These are phyloP conservation scores for Xylaria sp. DNA, from an alignment of 2,329 filamentous ascomycete species.

Conservation along the genomic window DNA sequence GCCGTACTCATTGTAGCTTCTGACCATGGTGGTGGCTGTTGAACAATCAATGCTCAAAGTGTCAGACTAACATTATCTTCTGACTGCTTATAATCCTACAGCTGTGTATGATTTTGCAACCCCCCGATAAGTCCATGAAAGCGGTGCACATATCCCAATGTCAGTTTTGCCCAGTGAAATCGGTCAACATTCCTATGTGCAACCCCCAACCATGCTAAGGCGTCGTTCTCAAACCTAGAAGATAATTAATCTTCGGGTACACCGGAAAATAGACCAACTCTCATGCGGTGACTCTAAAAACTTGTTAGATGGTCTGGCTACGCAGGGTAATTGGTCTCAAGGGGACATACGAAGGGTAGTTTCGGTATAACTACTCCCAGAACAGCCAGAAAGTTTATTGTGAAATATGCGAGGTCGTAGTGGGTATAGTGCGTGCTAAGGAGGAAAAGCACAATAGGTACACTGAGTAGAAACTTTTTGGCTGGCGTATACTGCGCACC, in stretches of 20 bases:
- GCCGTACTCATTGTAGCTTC: background rate
- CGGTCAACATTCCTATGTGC: conserved; percentile 35
- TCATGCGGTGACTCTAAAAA: conserved; percentile 77
- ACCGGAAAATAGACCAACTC: conserved; percentile 78
- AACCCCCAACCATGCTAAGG: conserved; percentile 35
- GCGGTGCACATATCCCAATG: conserved; percentile 15
- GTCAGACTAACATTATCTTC: conserved; percentile 29
- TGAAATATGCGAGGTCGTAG: conserved; percentile 96
- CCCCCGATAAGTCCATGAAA: conserved; percentile 13
- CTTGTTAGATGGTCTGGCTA: conserved; percentile 45
- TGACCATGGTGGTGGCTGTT: background rate
- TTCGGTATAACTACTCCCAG: conserved; percentile 96
- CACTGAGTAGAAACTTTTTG: conserved; percentile 96
- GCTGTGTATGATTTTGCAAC: conserved; percentile 28
- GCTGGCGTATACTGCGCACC: conserved; percentile 98
- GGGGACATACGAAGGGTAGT: conserved; percentile 82
- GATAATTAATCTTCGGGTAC: conserved; percentile 66
- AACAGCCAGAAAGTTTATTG: conserved; percentile 94
- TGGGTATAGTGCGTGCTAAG: conserved; percentile 99
- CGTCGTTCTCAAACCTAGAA: conserved; percentile 17
- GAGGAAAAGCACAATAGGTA: conserved; percentile 93
- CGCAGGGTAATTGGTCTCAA: background rate
- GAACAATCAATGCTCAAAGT: conserved; percentile 19
- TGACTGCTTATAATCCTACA: conserved; percentile 39
- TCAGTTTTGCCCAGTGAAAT: conserved; percentile 23